Percentiles rank a stretch among this genome's conserved stretches.
Evolutionary conservation across 2,329 filamentous ascomycete species (phyloP).

Genomic region (Aspergillus brunneoviolaceus): DNA sequence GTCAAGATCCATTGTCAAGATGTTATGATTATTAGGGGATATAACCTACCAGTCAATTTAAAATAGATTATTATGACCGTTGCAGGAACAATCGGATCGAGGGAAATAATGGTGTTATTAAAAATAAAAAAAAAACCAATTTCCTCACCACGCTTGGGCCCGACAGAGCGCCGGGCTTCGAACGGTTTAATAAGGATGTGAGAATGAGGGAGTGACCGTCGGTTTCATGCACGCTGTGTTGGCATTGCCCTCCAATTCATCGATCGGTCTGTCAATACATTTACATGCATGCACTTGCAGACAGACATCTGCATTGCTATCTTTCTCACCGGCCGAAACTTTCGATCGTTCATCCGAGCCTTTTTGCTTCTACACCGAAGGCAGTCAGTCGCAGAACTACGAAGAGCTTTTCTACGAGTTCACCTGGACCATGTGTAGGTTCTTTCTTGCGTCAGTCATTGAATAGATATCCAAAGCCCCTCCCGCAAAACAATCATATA

Average conservation of each 20-base stretch:
- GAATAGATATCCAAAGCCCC: no score
- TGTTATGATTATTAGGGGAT: background rate
- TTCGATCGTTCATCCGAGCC: background rate
- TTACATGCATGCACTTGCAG: background rate
- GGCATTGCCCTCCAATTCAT: background rate
- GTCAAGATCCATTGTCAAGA: no score
- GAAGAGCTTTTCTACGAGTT: no score
- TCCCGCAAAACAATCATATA: no score
- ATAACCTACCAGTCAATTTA: background rate
- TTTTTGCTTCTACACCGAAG: background rate
- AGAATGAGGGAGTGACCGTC: background rate
- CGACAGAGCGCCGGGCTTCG: slow-evolving; percentile 3
- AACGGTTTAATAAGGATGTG: background rate
- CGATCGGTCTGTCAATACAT: background rate
- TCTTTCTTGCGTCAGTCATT: no score
- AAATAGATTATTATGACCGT: background rate
- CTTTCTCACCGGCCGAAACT: background rate
- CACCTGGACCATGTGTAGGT: no score
- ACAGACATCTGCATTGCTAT: background rate
- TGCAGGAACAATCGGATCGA: background rate
- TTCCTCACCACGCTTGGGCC: slow-evolving; percentile 1
- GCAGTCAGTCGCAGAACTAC: background rate
- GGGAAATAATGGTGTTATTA: no score
- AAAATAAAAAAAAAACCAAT: background rate
- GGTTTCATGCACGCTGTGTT: background rate